phyloP scores from a whole-genome alignment of 1,139 yeast genomes.

The Debaryomycetaceae sp. region DNA sequence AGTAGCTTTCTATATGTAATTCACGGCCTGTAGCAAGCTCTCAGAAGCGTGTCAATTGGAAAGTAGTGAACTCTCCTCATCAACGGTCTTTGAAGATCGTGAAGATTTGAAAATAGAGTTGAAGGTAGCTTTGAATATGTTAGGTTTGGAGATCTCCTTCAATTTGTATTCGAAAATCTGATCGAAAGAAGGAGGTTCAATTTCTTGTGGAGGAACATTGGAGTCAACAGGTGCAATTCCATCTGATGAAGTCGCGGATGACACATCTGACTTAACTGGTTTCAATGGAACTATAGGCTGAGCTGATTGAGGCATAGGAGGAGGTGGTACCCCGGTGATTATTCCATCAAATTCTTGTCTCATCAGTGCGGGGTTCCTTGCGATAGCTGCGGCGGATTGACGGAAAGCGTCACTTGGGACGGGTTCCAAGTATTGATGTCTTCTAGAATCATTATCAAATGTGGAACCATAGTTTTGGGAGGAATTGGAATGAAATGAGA shows the following conservation, averaged over 20 bases:
- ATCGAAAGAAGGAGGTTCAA: slow-evolving; percentile 38
- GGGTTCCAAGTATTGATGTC: slow-evolving; percentile 18
- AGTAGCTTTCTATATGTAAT: background rate
- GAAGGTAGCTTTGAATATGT: slow-evolving; percentile 4
- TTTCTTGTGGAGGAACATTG: slow-evolving; percentile 29
- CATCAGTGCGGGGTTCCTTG: slow-evolving; percentile 34
- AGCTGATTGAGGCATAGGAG: slow-evolving; percentile 7
- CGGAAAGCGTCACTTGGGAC: slow-evolving; percentile 18
- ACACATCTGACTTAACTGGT: slow-evolving; percentile 22
- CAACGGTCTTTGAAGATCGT: slow-evolving; percentile 1
- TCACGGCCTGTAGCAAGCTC: background rate
- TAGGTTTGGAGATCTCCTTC: slow-evolving; percentile 14
- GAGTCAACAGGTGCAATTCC: slow-evolving; percentile 16
- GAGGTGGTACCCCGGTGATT: slow-evolving; percentile 27
- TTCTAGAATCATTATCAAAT: slow-evolving; percentile 9
- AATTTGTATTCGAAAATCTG: slow-evolving; percentile 28
- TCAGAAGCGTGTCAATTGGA: background rate
- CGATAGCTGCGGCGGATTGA: slow-evolving; percentile 36
- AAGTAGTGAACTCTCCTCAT: slow-evolving; percentile 5
- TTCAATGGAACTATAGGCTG: slow-evolving; percentile 10
- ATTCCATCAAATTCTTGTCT: slow-evolving; percentile 31
- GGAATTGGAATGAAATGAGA: slow-evolving; percentile 41
- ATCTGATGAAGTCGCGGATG: slow-evolving; percentile 19
- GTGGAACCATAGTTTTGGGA: slow-evolving; percentile 21
- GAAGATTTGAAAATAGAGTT: slow-evolving; percentile 2